Evolutionary conservation across 192 early-diverging fungal genomes (phyloP).

Genomic region (Coemansia sp.): DNA sequence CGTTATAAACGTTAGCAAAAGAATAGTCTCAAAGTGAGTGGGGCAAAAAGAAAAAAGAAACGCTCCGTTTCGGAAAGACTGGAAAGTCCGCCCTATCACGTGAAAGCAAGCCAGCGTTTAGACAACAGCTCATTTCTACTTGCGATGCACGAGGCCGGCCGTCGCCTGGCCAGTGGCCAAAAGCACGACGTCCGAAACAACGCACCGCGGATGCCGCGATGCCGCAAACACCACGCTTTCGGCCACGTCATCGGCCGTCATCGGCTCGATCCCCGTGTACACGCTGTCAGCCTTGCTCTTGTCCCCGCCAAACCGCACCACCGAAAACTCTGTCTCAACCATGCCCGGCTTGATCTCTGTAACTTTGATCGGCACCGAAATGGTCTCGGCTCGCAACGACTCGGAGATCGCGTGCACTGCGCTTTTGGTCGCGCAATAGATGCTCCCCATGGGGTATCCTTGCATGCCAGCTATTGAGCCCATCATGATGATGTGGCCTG

Average conservation of each 20-base stretch:
- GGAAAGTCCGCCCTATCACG: slow-evolving; percentile 4
- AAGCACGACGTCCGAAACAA: slow-evolving; percentile 36
- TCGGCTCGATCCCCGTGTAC: slow-evolving; percentile 74
- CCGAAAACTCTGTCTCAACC: slow-evolving; percentile 91
- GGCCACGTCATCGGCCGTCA: slow-evolving; percentile 71
- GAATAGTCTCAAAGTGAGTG: not conserved
- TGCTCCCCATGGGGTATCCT: slow-evolving; percentile 67
- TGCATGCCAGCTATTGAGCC: slow-evolving; percentile 69
- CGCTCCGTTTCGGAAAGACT: too few relatives aligned
- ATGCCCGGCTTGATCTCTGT: slow-evolving; percentile 77
- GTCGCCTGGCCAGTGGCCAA: slow-evolving; percentile 43
- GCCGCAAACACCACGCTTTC: slow-evolving; percentile 82
- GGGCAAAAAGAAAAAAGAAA: not conserved
- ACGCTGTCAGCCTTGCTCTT: slow-evolving; percentile 65
- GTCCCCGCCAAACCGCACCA: slow-evolving; percentile 74
- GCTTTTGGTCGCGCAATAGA: slow-evolving; percentile 84
- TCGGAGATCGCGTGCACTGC: slow-evolving; percentile 81
- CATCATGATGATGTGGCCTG: slow-evolving; percentile 85
- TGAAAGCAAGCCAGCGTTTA: not conserved
- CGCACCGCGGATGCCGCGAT: slow-evolving; percentile 55
- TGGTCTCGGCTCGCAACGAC: slow-evolving; percentile 72
- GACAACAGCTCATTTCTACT: slow-evolving; percentile 1
- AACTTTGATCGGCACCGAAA: slow-evolving; percentile 70
- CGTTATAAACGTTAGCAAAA: not conserved
- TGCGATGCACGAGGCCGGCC: slow-evolving; percentile 27